phyloP scores from a whole-genome alignment of 495 filamentous ascomycete genomes.

The Venustampulla echinocandica region DNA sequence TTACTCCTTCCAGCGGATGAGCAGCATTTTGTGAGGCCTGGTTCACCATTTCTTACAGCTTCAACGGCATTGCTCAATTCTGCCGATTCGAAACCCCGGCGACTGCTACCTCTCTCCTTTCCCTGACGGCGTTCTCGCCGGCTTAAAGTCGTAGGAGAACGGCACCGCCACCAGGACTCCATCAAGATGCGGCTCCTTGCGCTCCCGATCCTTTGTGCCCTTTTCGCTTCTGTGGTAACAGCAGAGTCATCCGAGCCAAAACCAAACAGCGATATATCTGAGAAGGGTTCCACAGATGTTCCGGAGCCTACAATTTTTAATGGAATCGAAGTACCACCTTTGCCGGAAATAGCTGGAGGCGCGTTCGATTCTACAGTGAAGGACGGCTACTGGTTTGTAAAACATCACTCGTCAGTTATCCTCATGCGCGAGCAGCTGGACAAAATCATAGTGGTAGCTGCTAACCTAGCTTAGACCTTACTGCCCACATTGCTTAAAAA shows the following conservation, averaged over 20 bases:
- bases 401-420: conserved; percentile 57
- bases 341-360: conserved; percentile 49
- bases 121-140: conserved; percentile 15
- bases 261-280: conserved; percentile 2
- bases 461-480: conserved; percentile 28
- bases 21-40: too few species aligned
- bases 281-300: conserved; percentile 9
- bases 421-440: neutral
- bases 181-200: conserved; percentile 22
- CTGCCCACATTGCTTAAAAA: conserved; percentile 70
- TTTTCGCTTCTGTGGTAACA: conserved; percentile 15
- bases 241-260: conserved; percentile 8
- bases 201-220: conserved; percentile 14
- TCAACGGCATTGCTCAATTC: neutral
- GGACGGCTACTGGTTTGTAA: conserved; percentile 66
- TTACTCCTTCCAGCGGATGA: too few species aligned
- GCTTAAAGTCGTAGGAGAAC: conserved; percentile 14
- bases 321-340: conserved; percentile 64
- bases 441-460: neutral
- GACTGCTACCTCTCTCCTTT: too few species aligned
- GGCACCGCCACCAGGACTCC: neutral
- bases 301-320: conserved; percentile 62
- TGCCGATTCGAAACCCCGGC: neutral
- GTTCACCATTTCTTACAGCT: neutral
- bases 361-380: conserved; percentile 48